These are phyloP conservation scores for Musa itinerans DNA, from an alignment of 176 grass and related monocot genomes.

Conservation along the genomic window DNA sequence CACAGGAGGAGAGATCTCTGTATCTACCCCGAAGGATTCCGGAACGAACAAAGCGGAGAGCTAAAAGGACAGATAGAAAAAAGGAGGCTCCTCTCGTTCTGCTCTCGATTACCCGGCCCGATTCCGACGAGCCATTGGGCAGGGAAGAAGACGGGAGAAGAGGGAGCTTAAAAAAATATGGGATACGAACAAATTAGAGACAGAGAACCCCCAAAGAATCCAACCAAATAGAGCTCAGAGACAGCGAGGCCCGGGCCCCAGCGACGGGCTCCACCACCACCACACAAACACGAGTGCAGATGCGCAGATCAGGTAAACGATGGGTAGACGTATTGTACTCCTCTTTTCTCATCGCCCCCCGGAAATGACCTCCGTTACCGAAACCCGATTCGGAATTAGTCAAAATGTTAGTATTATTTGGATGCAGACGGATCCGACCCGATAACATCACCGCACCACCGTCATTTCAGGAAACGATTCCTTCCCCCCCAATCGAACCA, in stretches of 20 bases:
- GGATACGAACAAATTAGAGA: not conserved
- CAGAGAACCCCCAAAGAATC: conserved; percentile 1
- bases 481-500: no score
- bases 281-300: not conserved
- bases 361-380: not conserved
- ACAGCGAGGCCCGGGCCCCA: conserved; percentile 2
- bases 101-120: not conserved
- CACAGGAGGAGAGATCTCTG: not conserved
- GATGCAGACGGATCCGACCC: no score
- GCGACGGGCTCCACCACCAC: not conserved
- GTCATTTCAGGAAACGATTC: no score
- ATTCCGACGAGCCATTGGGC: conserved; percentile 1
- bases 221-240: conserved; percentile 3
- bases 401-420: no score
- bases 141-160: not conserved
- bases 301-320: no score
- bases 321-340: no score
- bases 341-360: no score
- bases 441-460: no score
- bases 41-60: not conserved
- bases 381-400: not conserved
- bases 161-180: not conserved
- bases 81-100: not conserved
- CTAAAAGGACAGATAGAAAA: not conserved
- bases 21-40: not conserved